phyloP scores from a whole-genome alignment of 1,284 basidiomycete genomes.

The Coniophora puteana region DNA sequence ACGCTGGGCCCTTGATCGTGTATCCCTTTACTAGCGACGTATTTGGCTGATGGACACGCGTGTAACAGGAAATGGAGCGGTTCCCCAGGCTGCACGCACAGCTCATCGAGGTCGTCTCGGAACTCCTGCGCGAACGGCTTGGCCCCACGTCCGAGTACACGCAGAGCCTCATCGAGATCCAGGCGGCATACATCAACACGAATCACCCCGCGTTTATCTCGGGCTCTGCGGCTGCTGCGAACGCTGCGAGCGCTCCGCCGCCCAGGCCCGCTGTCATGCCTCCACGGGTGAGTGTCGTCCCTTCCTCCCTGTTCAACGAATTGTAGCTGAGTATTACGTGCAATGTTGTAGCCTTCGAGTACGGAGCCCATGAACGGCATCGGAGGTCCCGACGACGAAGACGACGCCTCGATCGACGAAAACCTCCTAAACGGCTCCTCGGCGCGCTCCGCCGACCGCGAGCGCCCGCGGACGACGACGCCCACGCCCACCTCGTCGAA shows the following conservation, averaged over 20 bases:
- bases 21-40: conserved; percentile 2
- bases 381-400: conserved; percentile 43
- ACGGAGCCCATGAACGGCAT: conserved; percentile 56
- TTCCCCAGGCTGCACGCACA: conserved; percentile 94
- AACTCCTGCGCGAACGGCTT: conserved; percentile 90
- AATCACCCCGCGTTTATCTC: conserved; percentile 91
- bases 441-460: conserved; percentile 77
- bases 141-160: conserved; percentile 97
- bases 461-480: conserved; percentile 51
- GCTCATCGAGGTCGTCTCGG: conserved; percentile 96
- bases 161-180: conserved; percentile 93
- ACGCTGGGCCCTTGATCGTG: too few species aligned
- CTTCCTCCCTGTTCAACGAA: conserved; percentile 6
- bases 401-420: conserved; percentile 55
- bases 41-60: neutral
- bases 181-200: conserved; percentile 99
- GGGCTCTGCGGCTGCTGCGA: conserved; percentile 60
- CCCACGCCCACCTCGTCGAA: conserved; percentile 31
- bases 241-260: conserved; percentile 38
- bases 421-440: conserved; percentile 64
- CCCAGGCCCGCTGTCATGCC: conserved; percentile 36
- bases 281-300: conserved; percentile 44
- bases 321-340: conserved; percentile 7
- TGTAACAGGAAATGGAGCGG: conserved; percentile 84
- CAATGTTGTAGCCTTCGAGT: conserved; percentile 44